These are phyloP conservation scores for Bimuria novae-zelandiae DNA, from an alignment of 2,329 filamentous ascomycete species.

Conservation along the genomic window DNA sequence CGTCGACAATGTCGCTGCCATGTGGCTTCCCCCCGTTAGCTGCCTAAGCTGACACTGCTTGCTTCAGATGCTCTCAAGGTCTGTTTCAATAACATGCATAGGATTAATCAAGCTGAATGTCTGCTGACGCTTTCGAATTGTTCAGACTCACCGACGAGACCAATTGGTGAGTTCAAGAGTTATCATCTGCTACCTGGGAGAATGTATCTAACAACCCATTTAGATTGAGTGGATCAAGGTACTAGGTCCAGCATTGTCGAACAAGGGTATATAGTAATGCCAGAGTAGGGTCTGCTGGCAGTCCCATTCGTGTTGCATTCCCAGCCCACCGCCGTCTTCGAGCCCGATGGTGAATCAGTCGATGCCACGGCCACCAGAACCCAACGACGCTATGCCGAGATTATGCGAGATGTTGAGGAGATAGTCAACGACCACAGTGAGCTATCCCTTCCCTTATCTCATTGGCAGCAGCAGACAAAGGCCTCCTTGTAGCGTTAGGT, in stretches of 20 bases:
- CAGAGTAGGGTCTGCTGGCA: constrained; percentile 66
- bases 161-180: constrained; percentile 72
- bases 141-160: constrained; percentile 86
- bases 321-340: constrained; percentile 86
- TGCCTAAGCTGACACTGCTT: constrained; percentile 23
- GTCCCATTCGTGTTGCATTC: constrained; percentile 97
- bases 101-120: too few relatives aligned
- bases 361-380: constrained; percentile 77
- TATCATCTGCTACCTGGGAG: neutral
- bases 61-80: constrained; percentile 67
- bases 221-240: constrained; percentile 91
- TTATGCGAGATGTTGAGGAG: constrained; percentile 89
- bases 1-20: neutral
- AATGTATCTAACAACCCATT: constrained; percentile 16
- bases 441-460: constrained; percentile 19
- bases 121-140: too few relatives aligned
- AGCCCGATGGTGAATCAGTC: constrained; percentile 67
- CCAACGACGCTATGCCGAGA: constrained; percentile 88
- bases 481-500: too few relatives aligned
- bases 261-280: neutral
- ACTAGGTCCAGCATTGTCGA: constrained; percentile 12
- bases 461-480: neutral
- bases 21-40: neutral
- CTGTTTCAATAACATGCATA: constrained; percentile 27
- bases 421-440: constrained; percentile 91